Conservation (phyloP, 2,329 filamentous ascomycete genomes). For the Alternaria consortialis region DNA sequence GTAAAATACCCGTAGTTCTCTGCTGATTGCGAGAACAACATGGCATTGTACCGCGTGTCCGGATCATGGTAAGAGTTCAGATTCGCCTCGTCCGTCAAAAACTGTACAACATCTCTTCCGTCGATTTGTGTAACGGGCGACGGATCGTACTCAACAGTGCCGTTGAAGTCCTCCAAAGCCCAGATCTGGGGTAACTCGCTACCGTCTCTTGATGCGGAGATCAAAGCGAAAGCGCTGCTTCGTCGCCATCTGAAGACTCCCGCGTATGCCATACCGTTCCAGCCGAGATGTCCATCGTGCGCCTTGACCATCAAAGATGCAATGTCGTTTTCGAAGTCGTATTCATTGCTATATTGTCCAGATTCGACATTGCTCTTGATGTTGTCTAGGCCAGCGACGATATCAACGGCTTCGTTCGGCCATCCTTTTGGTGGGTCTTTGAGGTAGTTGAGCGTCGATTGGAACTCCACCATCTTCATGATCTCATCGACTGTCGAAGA, state of each 20-base stretch:
- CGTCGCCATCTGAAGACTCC: slow-evolving; percentile 49
- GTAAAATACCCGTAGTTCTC: slow-evolving; percentile 43
- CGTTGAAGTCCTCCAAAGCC: slow-evolving; percentile 44
- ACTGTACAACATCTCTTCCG: slow-evolving; percentile 46
- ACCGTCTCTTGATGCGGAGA: slow-evolving; percentile 45
- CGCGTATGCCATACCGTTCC: slow-evolving; percentile 48
- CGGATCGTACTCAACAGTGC: slow-evolving; percentile 34
- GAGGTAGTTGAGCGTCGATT: slow-evolving; percentile 53
- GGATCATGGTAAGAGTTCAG: slow-evolving; percentile 51
- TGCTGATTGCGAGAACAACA: slow-evolving; percentile 49
- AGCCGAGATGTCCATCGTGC: slow-evolving; percentile 49
- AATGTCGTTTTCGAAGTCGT: slow-evolving; percentile 54
- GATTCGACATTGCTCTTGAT: slow-evolving; percentile 44
- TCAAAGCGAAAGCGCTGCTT: slow-evolving; percentile 39
- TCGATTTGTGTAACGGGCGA: slow-evolving; percentile 53
- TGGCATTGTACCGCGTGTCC: slow-evolving; percentile 52
- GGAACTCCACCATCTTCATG: slow-evolving; percentile 50
- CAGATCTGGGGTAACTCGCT: slow-evolving; percentile 42
- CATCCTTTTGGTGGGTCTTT: slow-evolving; percentile 51
- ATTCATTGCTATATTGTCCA: slow-evolving; percentile 51
- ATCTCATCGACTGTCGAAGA: slow-evolving; percentile 41
- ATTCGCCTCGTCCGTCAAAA: slow-evolving; percentile 44
- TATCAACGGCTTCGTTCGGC: slow-evolving; percentile 51
- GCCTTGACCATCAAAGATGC: slow-evolving; percentile 42
- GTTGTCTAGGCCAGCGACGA: slow-evolving; percentile 49